Evolutionary conservation across 78 protist genomes (phyloP).

Genomic region (Mantamonas sphyraenae): DNA sequence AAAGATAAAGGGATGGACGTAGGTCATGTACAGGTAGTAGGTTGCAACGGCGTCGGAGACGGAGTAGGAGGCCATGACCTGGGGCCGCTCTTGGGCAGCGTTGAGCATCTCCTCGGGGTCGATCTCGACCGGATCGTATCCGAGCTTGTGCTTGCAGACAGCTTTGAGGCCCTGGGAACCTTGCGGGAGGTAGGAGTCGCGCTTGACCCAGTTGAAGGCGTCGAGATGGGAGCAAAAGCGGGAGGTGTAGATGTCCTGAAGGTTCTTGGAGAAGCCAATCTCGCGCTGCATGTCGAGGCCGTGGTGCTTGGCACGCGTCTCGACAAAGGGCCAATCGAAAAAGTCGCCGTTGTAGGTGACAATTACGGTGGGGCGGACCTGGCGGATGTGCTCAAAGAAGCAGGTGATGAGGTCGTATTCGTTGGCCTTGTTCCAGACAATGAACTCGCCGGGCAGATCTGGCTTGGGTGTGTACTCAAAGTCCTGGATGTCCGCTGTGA

Average conservation of each 20-base stretch:
- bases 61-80: conserved; percentile 90
- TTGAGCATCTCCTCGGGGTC: conserved; percentile 96
- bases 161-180: conserved; percentile 91
- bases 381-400: conserved; percentile 70
- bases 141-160: conserved; percentile 86
- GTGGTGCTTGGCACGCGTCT: conserved; percentile 55
- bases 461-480: conserved; percentile 94
- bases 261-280: conserved; percentile 29
- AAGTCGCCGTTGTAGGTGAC: conserved; percentile 98
- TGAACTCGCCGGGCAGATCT: conserved; percentile 86
- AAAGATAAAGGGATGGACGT: conserved; percentile 97
- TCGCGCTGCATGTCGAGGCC: conserved; percentile 52
- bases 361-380: conserved; percentile 67
- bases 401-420: conserved; percentile 41
- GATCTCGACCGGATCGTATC: conserved; percentile 95
- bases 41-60: conserved; percentile 99
- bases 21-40: conserved; percentile 90
- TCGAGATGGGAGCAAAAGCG: conserved; percentile 83
- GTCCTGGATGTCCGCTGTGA: conserved; percentile 80
- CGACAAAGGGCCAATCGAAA: conserved; percentile 99
- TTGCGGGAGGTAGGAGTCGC: conserved; percentile 98
- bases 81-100: conserved; percentile 70
- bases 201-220: conserved; percentile 94
- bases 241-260: conserved; percentile 46
- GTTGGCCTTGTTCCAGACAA: conserved; percentile 74